A percentile compares a stretch with the other conserved stretches of the same genome.
phyloP scores from a whole-genome alignment of 176 grass and related monocot species.

The Bonia amplexicaulis region DNA sequence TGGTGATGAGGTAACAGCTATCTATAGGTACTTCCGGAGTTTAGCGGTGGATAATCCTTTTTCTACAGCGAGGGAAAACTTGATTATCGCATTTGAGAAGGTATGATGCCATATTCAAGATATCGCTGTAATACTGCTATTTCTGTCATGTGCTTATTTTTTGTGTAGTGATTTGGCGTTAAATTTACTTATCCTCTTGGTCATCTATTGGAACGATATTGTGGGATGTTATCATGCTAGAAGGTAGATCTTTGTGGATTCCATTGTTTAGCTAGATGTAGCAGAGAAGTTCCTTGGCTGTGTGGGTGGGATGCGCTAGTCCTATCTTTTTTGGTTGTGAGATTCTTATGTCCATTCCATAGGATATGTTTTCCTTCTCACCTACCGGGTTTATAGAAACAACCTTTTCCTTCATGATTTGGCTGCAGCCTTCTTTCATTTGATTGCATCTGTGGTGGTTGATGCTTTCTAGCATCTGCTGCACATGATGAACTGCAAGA shows the following conservation, averaged over 20 bases:
- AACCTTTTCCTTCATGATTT: not conserved
- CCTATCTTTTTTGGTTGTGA: not conserved
- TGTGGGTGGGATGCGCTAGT: too few relatives aligned
- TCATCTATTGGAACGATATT: not conserved
- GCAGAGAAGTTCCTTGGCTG: not conserved
- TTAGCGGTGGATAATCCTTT: constrained; percentile 87
- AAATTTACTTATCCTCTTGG: not conserved
- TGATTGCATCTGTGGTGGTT: not conserved
- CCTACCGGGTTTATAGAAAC: not conserved
- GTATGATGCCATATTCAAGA: constrained; percentile 17
- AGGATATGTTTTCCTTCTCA: not conserved
- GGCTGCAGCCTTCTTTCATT: not conserved
- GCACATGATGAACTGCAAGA: not conserved
- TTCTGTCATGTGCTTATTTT: not conserved
- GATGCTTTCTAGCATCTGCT: not conserved
- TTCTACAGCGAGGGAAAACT: constrained; percentile 80
- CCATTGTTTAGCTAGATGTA: not conserved
- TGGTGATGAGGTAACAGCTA: constrained; percentile 59
- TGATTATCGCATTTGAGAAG: constrained; percentile 95
- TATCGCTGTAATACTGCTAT: not conserved
- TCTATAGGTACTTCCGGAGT: constrained; percentile 94
- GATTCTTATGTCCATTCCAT: not conserved
- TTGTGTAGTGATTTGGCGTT: not conserved
- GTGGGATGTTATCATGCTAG: not conserved
- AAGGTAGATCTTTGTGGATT: not conserved